Base-by-base conservation (phyloP, 2,329 filamentous ascomycete species). In the Cryphonectria nitschkei region DNA sequence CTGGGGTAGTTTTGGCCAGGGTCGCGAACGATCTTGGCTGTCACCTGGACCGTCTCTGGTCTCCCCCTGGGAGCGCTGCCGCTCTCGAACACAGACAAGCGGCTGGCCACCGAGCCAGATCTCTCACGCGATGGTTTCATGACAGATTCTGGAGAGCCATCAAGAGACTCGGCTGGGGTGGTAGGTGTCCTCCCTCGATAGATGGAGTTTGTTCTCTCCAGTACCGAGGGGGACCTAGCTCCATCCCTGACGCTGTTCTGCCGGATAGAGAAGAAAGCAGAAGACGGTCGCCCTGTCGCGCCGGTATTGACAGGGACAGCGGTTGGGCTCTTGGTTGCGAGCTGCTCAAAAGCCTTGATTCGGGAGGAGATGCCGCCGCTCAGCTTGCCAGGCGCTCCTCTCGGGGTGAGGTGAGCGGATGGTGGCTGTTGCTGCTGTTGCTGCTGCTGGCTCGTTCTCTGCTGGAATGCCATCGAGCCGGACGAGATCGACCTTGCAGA, bases 281-380 rank as follows among this genome's bases (percentile, higher is more conserved):
- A 84, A 7, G 85, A 84, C 3, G 86, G 83, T 22, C 83, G 79
- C 46, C 84, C 83, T 73, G 79, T 67, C 65, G 41, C 68, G 32
- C 75, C 74, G 1, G 73, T 14, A 60, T 63, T 73, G n/a, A 65
- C 63, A 32, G 70, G 72, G 37, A 69, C 78, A 39, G 43, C 41
- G 7, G 43, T 19, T 73, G 71, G 69, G 19, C 78, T 73, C 77
- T 79, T 77, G 78, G 85, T 81, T 71, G 90, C 86, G 74, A 96
- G 86, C 80, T 94, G 95, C 78, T 97, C 93, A 68, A 99, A 84
- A 8, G 95, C 94, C 80, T 97, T 97, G 79, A 98, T 98, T 58
- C 96, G 91, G 79, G 95, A 93, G 3, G 95, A 97, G 72, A 99
- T 98, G 75, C 93, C 94, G 11, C 93, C 94, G 9, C 94, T 95